A percentile compares a stretch with the other conserved stretches of the same genome.
phyloP scores from a whole-genome alignment of 805 yeast species.

The Monosporozyma unispora region DNA sequence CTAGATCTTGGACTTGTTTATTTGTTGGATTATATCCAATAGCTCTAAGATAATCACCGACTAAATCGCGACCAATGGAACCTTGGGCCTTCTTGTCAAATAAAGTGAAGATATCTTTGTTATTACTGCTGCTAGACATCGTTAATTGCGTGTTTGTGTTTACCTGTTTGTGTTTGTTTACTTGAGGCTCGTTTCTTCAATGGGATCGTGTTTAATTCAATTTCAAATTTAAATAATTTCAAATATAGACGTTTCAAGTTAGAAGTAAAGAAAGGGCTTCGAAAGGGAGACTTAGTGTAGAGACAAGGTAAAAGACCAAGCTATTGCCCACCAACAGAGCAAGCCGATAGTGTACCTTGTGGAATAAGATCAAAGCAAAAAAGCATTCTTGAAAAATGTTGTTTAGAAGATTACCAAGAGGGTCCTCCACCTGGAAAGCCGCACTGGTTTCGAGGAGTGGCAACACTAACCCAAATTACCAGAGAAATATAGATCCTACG shows the following conservation, averaged over 20 bases:
- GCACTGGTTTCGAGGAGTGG: not conserved
- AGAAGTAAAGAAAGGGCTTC: not conserved
- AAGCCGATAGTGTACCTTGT: no score
- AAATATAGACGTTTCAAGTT: not conserved
- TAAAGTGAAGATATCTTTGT: conserved; percentile 90
- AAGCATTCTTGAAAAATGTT: not conserved
- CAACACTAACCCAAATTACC: not conserved
- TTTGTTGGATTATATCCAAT: conserved; percentile 98
- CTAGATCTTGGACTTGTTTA: conserved; percentile 21
- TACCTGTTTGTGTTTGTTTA: not conserved
- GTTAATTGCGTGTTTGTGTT: not conserved
- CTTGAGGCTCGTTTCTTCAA: not conserved
- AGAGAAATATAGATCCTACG: not conserved
- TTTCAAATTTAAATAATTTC: not conserved
- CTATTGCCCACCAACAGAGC: not conserved
- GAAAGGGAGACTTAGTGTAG: not conserved
- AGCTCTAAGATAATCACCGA: conserved; percentile 92
- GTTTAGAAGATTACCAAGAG: not conserved
- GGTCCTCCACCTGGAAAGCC: not conserved
- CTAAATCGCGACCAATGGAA: conserved; percentile 67
- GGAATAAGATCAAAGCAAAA: no score
- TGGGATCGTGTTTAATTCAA: not conserved
- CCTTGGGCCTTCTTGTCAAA: conserved; percentile 97
- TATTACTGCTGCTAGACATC: conserved; percentile 11
- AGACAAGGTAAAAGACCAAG: not conserved